phyloP scores from a whole-genome alignment of 1,284 basidiomycete species.

The Schizopora paradoxa region DNA sequence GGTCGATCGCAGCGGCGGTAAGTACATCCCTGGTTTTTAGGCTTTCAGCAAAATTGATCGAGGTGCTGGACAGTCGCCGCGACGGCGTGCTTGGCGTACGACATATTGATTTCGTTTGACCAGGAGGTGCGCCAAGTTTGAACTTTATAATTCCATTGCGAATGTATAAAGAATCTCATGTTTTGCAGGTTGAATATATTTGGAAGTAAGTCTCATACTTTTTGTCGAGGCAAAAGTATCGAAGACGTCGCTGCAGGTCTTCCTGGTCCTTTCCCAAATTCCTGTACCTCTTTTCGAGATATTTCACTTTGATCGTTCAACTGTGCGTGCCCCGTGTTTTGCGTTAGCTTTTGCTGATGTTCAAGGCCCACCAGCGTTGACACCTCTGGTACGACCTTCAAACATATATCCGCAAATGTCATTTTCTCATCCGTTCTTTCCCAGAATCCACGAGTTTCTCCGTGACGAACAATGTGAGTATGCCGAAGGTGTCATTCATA shows the following conservation, averaged over 20 bases:
- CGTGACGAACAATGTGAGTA: conserved; percentile 5
- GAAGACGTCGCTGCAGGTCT: conserved; percentile 2
- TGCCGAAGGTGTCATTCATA: background rate
- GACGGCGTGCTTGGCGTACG: conserved; percentile 1
- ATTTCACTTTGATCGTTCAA: conserved; percentile 8
- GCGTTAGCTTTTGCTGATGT: background rate
- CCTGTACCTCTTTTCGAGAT: conserved; percentile 6
- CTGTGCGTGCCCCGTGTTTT: background rate
- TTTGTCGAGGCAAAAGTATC: background rate
- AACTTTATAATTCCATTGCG: background rate
- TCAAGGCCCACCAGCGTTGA: background rate
- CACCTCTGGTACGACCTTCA: background rate
- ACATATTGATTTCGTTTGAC: conserved; percentile 6
- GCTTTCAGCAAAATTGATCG: background rate
- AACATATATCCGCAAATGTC: background rate
- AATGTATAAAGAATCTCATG: background rate
- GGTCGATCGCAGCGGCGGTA: conserved; percentile 10
- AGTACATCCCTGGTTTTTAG: background rate
- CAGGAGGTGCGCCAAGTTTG: conserved; percentile 4
- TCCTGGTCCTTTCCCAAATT: conserved; percentile 7
- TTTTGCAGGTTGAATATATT: conserved; percentile 4
- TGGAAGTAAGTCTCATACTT: conserved; percentile 4
- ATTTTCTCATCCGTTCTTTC: background rate
- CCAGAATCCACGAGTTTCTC: conserved; percentile 2
- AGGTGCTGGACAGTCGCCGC: conserved; percentile 2